A percentile compares a stretch with the other conserved stretches of the same genome.
These are phyloP conservation scores for Cryptococcus maquisensis DNA, from an alignment of 1,284 basidiomycete species.

Conservation along the genomic window DNA sequence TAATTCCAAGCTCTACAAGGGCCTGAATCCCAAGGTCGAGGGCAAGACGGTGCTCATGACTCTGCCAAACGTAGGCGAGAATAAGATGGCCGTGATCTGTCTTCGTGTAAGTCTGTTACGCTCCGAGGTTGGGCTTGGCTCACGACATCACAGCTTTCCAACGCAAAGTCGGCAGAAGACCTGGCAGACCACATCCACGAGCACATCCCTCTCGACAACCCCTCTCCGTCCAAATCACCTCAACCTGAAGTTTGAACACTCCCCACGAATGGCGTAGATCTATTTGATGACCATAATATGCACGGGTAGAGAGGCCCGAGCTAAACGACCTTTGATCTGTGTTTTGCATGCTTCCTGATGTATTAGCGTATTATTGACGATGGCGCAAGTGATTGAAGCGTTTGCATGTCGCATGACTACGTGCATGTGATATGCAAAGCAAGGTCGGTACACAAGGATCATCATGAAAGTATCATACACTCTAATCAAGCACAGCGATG, in stretches of 20 bases:
- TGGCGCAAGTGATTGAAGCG: no score
- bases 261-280: neutral
- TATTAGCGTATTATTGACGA: no score
- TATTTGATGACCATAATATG: neutral
- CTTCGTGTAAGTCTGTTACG: neutral
- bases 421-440: no score
- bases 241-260: neutral
- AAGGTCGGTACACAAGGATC: no score
- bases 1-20: constrained; percentile 79
- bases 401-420: no score
- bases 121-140: neutral
- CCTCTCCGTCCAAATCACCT: constrained; percentile 6
- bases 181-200: constrained; percentile 35
- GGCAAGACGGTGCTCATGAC: constrained; percentile 77
- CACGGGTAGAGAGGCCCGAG: neutral
- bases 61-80: constrained; percentile 61
- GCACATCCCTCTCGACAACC: constrained; percentile 34
- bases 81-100: constrained; percentile 63
- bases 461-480: no score
- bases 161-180: constrained; percentile 55
- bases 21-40: constrained; percentile 70
- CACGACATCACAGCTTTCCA: constrained; percentile 4
- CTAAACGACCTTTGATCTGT: neutral
- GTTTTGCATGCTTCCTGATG: neutral
- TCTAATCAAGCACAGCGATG: no score